A percentile compares a stretch with the other conserved stretches of the same genome.
Conservation (phyloP, 169 alveolate species). For the Plasmodium sp. region DNA sequence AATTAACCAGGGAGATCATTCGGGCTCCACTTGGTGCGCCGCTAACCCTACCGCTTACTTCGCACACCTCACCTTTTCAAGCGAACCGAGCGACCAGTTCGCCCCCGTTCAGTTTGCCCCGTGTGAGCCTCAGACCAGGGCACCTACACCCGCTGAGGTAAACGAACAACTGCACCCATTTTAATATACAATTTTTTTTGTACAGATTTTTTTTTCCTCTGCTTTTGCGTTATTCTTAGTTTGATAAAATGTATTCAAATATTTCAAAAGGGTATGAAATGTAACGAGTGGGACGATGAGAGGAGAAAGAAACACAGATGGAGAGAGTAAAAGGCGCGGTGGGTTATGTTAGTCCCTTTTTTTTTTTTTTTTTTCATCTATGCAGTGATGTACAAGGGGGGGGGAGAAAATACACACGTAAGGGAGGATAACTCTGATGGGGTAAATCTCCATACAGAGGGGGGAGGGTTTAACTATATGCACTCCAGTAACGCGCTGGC, state of each 20-base stretch:
- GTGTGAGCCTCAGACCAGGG: neutral
- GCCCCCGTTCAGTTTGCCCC: neutral
- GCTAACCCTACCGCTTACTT: neutral
- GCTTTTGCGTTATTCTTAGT: neutral
- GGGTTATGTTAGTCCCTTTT: neutral
- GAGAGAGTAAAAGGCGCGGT: neutral
- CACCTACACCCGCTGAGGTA: neutral
- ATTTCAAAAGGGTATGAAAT: neutral
- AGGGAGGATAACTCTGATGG: neutral
- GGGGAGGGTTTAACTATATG: neutral
- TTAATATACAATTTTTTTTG: neutral
- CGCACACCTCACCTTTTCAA: neutral
- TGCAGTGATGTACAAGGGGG: neutral
- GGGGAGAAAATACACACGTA: neutral
- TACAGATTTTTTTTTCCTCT: neutral
- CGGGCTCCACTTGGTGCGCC: neutral
- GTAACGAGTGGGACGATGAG: neutral
- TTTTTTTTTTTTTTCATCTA: neutral
- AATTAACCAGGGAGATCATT: neutral
- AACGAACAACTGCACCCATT: neutral
- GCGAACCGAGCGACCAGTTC: neutral
- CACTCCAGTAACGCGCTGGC: neutral
- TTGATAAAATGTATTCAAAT: neutral
- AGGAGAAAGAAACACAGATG: neutral
- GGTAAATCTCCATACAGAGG: neutral